A percentile compares a stretch with the other conserved stretches of the same genome.
These are phyloP conservation scores for Sherardia arvensis DNA, from an alignment of 257 asterid genomes.

Conservation along the genomic window DNA sequence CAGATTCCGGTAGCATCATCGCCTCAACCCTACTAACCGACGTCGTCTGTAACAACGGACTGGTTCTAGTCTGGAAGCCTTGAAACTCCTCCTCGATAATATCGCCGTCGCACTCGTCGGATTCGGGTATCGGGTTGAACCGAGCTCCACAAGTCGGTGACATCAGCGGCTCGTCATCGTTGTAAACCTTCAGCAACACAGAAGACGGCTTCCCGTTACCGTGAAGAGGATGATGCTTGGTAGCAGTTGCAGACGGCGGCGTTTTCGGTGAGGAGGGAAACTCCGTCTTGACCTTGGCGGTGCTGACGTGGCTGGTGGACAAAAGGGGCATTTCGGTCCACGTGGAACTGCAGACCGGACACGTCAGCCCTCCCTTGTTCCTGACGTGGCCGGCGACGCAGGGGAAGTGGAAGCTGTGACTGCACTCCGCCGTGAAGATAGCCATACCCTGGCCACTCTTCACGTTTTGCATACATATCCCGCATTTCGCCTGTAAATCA, in stretches of 20 bases:
- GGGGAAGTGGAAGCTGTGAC: constrained; percentile 83
- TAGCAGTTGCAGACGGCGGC: neutral
- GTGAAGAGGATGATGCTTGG: constrained; percentile 1
- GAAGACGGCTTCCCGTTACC: constrained; percentile 13
- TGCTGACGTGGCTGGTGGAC: constrained; percentile 20
- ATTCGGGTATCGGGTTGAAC: constrained; percentile 79
- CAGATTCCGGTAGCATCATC: constrained; percentile 57
- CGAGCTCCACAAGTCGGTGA: constrained; percentile 62
- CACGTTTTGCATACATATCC: constrained; percentile 57
- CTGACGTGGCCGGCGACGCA: constrained; percentile 69
- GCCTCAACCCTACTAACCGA: constrained; percentile 31
- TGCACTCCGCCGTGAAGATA: constrained; percentile 97
- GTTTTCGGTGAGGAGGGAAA: constrained; percentile 17
- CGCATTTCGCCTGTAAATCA: constrained; percentile 59
- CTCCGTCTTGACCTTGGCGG: constrained; percentile 4
- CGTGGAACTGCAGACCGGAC: constrained; percentile 62
- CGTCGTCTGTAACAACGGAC: constrained; percentile 13
- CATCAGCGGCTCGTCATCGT: constrained; percentile 84
- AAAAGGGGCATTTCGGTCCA: constrained; percentile 72
- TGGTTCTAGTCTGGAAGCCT: constrained; percentile 43
- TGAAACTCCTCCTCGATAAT: constrained; percentile 60
- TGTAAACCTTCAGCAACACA: constrained; percentile 51
- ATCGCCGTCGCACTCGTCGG: constrained; percentile 71
- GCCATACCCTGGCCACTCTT: constrained; percentile 87
- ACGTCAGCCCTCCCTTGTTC: constrained; percentile 50